Percentiles rank a stretch among this genome's conserved stretches.
Conservation (phyloP, 225 moss, liverwort and hornwort genomes). For the Antitrichia curtipendula region DNA sequence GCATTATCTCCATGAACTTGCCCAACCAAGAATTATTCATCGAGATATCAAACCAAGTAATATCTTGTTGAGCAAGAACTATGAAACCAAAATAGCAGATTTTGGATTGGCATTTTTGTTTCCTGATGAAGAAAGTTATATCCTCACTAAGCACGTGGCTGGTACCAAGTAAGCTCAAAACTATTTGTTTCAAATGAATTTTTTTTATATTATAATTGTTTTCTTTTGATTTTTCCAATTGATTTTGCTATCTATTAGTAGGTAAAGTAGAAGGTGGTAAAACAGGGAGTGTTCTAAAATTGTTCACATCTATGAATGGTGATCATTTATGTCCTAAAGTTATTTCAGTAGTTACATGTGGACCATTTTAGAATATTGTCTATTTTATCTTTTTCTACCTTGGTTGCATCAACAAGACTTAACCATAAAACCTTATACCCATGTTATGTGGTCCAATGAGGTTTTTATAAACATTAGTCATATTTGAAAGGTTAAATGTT, state of each 20-base stretch:
- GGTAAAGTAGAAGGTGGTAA: rapidly evolving
- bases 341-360: rapidly evolving
- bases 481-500: too few species aligned
- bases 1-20: neutral
- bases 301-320: rapidly evolving
- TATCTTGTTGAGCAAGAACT: neutral
- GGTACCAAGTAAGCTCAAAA: constrained; percentile 9
- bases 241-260: too few species aligned
- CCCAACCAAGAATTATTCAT: neutral
- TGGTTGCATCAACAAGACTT: neutral
- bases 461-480: neutral
- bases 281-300: rapidly evolving
- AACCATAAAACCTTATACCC: rapidly evolving
- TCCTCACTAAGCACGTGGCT: neutral
- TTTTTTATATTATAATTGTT: too few species aligned
- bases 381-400: too few species aligned
- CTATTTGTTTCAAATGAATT: too few species aligned
- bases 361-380: neutral
- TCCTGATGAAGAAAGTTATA: neutral
- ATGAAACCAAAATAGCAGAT: neutral
- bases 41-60: neutral
- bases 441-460: rapidly evolving
- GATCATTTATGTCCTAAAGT: neutral
- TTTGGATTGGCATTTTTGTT: constrained; percentile 14
- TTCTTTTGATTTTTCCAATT: neutral